Percentiles rank a stretch among this genome's conserved stretches.
phyloP scores from a whole-genome alignment of 2,329 filamentous ascomycete genomes.

The Lasiodiplodia citricola region DNA sequence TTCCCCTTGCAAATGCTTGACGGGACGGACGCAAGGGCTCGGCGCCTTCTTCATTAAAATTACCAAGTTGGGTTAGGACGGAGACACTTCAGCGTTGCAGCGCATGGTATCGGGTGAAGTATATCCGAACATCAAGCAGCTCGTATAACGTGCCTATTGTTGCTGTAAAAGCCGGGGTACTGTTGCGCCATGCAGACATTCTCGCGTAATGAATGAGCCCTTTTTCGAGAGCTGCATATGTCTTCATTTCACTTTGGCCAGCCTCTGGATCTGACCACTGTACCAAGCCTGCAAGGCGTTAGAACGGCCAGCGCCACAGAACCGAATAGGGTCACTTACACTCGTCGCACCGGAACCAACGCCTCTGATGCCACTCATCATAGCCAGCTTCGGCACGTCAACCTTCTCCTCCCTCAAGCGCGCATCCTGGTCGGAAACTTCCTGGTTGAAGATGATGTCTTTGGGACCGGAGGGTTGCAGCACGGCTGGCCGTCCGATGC shows the following conservation, averaged over 20 bases:
- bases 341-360: background rate
- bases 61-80: background rate
- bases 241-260: background rate
- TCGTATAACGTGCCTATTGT: background rate
- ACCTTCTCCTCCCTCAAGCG: slow-evolving; percentile 11
- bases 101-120: background rate
- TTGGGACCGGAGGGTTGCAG: slow-evolving; percentile 27
- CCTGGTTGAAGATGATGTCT: slow-evolving; percentile 29
- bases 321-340: background rate
- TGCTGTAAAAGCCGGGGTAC: background rate
- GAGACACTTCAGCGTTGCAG: background rate
- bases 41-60: background rate
- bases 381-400: slow-evolving; percentile 8
- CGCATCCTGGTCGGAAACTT: slow-evolving; percentile 28
- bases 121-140: background rate
- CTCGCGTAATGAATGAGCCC: background rate
- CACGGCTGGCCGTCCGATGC: slow-evolving; percentile 54
- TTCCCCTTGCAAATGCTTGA: background rate
- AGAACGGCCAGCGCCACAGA: background rate
- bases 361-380: background rate
- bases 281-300: background rate
- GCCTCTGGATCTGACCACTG: background rate
- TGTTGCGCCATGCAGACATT: background rate
- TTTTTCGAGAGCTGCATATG: background rate
- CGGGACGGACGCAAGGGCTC: background rate